phyloP scores from a whole-genome alignment of 371 early-diverging fungal species.

The Mucor sp. region DNA sequence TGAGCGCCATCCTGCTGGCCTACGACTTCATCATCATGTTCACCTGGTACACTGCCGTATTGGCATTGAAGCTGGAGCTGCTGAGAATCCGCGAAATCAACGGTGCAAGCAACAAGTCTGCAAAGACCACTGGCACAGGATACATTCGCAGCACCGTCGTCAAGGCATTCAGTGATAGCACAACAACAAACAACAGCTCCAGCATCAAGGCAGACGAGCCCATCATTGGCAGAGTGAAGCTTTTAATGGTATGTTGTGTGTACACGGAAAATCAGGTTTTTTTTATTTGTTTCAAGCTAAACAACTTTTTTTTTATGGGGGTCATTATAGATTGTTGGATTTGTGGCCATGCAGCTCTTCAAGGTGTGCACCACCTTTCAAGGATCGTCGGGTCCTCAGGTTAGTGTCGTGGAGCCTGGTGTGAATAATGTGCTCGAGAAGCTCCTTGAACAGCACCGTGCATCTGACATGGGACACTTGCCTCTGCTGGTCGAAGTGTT shows the following conservation, averaged over 20 bases:
- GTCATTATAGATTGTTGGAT: slow-evolving; percentile 56
- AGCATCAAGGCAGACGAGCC: slow-evolving; percentile 55
- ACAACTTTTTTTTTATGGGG: background rate
- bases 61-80: slow-evolving; percentile 85
- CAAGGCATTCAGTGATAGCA: slow-evolving; percentile 47
- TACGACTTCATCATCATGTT: slow-evolving; percentile 87
- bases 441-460: slow-evolving; percentile 49
- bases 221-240: slow-evolving; percentile 59
- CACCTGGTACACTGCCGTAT: slow-evolving; percentile 83
- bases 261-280: background rate
- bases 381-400: slow-evolving; percentile 35
- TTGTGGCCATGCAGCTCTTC: slow-evolving; percentile 76
- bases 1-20: slow-evolving; percentile 79
- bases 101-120: slow-evolving; percentile 10
- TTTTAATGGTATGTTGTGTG: slow-evolving; percentile 50
- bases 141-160: slow-evolving; percentile 50
- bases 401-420: slow-evolving; percentile 44
- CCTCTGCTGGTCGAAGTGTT: slow-evolving; percentile 67
- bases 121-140: slow-evolving; percentile 29
- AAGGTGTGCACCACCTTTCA: slow-evolving; percentile 71
- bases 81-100: slow-evolving; percentile 41
- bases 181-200: slow-evolving; percentile 17
- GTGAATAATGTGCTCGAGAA: slow-evolving; percentile 46
- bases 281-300: background rate
- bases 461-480: slow-evolving; percentile 39